These are phyloP conservation scores for Talaromyces sp. DNA, from an alignment of 2,329 filamentous ascomycete species.

Conservation along the genomic window DNA sequence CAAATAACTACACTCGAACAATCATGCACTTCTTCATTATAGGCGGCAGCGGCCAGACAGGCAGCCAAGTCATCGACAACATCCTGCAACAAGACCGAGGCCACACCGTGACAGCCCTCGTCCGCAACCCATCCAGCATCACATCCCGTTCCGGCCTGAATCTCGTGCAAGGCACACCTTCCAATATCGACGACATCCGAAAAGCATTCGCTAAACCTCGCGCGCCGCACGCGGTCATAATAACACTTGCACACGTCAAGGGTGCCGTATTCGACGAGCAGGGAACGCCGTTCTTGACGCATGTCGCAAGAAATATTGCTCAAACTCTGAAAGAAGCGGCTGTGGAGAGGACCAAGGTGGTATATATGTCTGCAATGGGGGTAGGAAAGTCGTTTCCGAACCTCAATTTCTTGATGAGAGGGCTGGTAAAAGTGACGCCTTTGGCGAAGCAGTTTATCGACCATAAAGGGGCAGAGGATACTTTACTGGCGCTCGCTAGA, in stretches of 20 bases:
- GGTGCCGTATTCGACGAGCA: conserved; percentile 1
- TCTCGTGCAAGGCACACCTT: conserved; percentile 15
- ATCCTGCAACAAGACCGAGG: background rate
- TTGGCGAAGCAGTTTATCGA: conserved; percentile 7
- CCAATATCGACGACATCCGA: conserved; percentile 11
- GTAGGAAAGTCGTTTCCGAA: conserved; percentile 5
- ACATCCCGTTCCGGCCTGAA: background rate
- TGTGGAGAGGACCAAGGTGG: background rate
- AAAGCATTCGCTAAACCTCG: background rate
- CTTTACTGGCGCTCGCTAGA: background rate
- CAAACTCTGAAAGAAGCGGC: background rate
- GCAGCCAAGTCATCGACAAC: conserved; percentile 13
- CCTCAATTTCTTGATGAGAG: conserved; percentile 16
- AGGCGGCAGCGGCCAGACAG: conserved; percentile 17
- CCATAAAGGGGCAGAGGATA: conserved; percentile 10
- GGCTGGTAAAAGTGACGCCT: conserved; percentile 4
- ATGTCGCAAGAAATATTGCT: conserved; percentile 9
- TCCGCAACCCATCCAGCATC: conserved; percentile 11
- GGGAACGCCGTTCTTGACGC: conserved; percentile 9
- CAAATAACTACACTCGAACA: background rate
- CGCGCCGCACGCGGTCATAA: conserved; percentile 1
- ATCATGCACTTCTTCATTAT: conserved; percentile 15
- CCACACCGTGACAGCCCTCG: conserved; percentile 15
- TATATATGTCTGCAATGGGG: conserved; percentile 16
- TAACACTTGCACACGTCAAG: conserved; percentile 12